Evolutionary conservation across 2,329 filamentous ascomycete species (phyloP).

Genomic region (Ophiostoma triangulosporum): DNA sequence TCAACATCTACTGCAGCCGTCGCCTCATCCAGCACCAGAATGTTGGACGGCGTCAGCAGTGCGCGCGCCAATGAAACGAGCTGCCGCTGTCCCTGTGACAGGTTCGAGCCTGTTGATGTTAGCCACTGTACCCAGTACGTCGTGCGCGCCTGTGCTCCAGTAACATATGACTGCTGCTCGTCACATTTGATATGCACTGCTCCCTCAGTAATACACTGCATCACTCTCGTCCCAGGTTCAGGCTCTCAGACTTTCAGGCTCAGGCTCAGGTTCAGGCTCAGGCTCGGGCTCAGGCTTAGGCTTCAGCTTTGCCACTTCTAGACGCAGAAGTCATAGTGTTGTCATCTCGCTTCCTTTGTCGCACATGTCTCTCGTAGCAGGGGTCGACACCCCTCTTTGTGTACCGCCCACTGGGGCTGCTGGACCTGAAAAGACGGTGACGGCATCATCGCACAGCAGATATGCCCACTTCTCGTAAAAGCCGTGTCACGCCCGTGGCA

Average conservation of each 20-base stretch:
- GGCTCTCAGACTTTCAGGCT: too few relatives aligned
- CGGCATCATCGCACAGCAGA: conserved; percentile 6
- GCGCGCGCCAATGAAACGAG: conserved; percentile 87
- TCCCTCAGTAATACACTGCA: not conserved
- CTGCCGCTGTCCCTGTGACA: conserved; percentile 90
- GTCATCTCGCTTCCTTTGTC: not conserved
- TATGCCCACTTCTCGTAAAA: not conserved
- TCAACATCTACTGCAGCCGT: conserved; percentile 64
- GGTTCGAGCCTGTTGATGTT: conserved; percentile 58
- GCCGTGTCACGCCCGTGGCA: not conserved
- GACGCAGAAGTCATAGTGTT: not conserved
- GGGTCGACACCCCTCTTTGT: not conserved
- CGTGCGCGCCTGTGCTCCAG: too few relatives aligned
- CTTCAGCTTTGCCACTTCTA: too few relatives aligned
- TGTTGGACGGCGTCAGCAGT: conserved; percentile 89
- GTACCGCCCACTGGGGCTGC: not conserved
- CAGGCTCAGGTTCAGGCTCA: too few relatives aligned
- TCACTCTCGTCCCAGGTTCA: not conserved
- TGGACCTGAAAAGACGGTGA: conserved; percentile 3
- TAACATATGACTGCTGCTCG: not conserved
- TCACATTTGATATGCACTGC: not conserved
- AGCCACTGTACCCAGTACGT: not conserved
- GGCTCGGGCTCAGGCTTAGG: too few relatives aligned
- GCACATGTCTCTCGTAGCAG: not conserved
- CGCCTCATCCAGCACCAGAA: conserved; percentile 91